Evolutionary conservation across 495 filamentous ascomycete genomes (phyloP).

Genomic region (Aspergillus funiculosus): DNA sequence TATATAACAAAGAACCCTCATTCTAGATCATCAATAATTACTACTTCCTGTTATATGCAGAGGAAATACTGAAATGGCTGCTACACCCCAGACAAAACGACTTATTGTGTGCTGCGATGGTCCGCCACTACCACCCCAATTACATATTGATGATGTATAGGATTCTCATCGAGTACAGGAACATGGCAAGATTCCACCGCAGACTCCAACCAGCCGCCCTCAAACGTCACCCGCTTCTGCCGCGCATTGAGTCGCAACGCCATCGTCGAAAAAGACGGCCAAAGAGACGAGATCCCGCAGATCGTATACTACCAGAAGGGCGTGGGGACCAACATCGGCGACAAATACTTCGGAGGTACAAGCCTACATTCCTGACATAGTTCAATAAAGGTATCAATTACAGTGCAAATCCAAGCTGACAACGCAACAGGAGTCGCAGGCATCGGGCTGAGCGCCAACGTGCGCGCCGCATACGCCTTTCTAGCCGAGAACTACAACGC

Average conservation of each 20-base stretch:
- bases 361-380: neutral
- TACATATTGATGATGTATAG: neutral
- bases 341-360: slow-evolving; percentile 18
- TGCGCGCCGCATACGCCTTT: slow-evolving; percentile 47
- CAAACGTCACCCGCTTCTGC: slow-evolving; percentile 41
- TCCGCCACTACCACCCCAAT: slow-evolving; percentile 1
- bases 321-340: slow-evolving; percentile 40
- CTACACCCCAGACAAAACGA: slow-evolving; percentile 30
- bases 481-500: slow-evolving; percentile 44
- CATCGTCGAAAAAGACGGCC: slow-evolving; percentile 20
- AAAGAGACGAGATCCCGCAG: slow-evolving; percentile 33
- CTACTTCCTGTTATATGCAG: too few species aligned
- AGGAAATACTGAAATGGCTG: too few species aligned
- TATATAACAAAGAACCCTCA: too few species aligned
- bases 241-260: slow-evolving; percentile 31
- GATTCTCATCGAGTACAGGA: slow-evolving; percentile 16
- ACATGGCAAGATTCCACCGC: slow-evolving; percentile 39
- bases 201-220: slow-evolving; percentile 29
- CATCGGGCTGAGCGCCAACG: slow-evolving; percentile 39
- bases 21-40: too few species aligned
- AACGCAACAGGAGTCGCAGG: slow-evolving; percentile 26
- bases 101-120: slow-evolving; percentile 43
- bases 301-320: slow-evolving; percentile 53
- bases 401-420: neutral
- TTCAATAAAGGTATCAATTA: too few species aligned